phyloP scores from a whole-genome alignment of 768 basidiomycete species.

The Auricularia heimuer region DNA sequence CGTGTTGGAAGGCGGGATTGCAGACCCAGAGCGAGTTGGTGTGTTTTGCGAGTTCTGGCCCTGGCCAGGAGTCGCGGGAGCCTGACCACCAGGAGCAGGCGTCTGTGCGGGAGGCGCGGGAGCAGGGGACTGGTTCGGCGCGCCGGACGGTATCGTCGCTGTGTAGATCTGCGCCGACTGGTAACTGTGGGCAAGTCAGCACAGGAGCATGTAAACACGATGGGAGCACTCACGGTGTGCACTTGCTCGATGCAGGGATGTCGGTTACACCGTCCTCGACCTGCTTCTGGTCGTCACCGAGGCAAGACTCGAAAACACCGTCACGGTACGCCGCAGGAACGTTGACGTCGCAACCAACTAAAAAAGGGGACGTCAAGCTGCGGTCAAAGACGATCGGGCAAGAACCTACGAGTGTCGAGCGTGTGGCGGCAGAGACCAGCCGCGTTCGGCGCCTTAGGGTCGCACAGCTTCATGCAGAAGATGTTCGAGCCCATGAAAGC shows the following conservation, averaged over 20 bases:
- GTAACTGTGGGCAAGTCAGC: neutral
- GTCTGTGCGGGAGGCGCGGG: neutral
- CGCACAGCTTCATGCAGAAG: constrained; percentile 13
- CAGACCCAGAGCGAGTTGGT: neutral
- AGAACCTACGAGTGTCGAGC: constrained; percentile 20
- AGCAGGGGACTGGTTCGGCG: neutral
- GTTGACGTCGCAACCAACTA: constrained; percentile 60
- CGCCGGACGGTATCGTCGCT: neutral
- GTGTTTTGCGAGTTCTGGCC: neutral
- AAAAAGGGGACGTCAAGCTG: neutral
- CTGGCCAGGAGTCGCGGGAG: neutral
- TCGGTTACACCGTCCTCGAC: neutral
- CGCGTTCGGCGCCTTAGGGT: constrained; percentile 10
- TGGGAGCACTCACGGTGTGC: neutral
- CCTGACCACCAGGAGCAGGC: neutral
- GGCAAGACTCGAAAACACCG: constrained; percentile 53
- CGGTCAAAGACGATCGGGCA: neutral
- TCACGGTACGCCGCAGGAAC: constrained; percentile 53
- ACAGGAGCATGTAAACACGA: too few relatives aligned
- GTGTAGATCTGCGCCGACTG: neutral
- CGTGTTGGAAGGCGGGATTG: neutral
- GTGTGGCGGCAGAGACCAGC: constrained; percentile 17
- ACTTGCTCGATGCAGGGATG: neutral
- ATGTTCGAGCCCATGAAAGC: constrained; percentile 26
- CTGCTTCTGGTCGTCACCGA: constrained; percentile 45